Evolutionary conservation across 1,284 basidiomycete genomes (phyloP), one percentile per base, ranked within the genome.

Genomic region (Crucibulum parvulum): DNA sequence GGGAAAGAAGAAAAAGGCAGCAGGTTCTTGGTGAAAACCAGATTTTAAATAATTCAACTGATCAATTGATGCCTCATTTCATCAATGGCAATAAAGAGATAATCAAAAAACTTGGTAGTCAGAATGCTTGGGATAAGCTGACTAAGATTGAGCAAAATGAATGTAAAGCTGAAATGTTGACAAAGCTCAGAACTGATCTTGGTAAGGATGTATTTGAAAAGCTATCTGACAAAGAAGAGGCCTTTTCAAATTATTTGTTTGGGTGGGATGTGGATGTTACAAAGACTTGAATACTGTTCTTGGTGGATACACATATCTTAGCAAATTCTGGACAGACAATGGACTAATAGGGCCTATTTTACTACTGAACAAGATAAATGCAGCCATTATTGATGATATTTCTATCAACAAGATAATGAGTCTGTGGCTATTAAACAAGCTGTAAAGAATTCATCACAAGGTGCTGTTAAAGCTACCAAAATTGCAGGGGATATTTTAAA

Each of bases 11-110:
- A 72, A 72, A 52, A 39, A 47, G 24, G 50, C 10, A 63, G 41
- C 61, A 65, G 43, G 36, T 46, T 34, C 62, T 68, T 38, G 69
- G 68, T 13, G 60, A 68, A 41, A 59, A 72, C 15, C 36, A 51
- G 15, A 34, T 67, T 36, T 37, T 55, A 4, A 53, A 59, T 15
- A 61, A 57, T 43, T 38, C 53, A 51, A 51, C 48, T 31, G 37
- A 35, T 36, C 64, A 65, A 18, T 47, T 66, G 18, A 37, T 62
- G 51, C 18, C 38, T 11, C 43, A 55, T 16, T 59, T 66, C 11
- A 39, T 39, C 7, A 24, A 57, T 31, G 61, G 55, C 51, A 58
- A 58, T 13, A 47, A 48, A 36, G 61, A 66, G 35, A 67, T 64
- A 57, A 64, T 64, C 35, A 53, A 38, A 24, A 51, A 57, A 18